Conservation (phyloP, 192 early-diverging fungal species). For the Cetraspora pellucida region DNA sequence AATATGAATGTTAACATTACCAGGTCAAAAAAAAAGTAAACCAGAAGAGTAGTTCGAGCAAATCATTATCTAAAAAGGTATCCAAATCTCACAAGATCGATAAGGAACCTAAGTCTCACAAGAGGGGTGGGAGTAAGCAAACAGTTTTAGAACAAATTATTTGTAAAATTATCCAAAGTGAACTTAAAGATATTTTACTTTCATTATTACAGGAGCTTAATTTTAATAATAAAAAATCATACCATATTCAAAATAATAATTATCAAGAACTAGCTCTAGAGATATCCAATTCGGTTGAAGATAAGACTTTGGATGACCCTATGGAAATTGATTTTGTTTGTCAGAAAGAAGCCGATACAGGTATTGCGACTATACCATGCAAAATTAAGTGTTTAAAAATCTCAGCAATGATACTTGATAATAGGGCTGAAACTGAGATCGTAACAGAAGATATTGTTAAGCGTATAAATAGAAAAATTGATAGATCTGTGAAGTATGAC, state of each 20-base stretch:
- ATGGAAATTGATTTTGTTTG: constrained; percentile 18
- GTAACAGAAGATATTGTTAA: constrained; percentile 18
- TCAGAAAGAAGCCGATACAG: neutral
- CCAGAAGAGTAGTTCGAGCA: no score
- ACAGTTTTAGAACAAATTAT: no score
- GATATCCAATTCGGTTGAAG: constrained; percentile 7
- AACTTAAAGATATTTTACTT: no score
- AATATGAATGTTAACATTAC: no score
- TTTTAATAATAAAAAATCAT: no score
- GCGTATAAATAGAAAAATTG: neutral
- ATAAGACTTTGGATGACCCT: constrained; percentile 3
- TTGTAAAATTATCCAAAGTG: no score
- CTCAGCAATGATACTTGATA: neutral
- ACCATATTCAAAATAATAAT: constrained; percentile 2
- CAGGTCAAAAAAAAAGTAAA: no score
- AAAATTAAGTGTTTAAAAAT: constrained; percentile 12
- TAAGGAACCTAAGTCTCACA: no score
- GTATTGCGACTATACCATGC: neutral
- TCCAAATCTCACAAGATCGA: no score
- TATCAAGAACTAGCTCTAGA: neutral
- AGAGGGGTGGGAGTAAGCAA: no score
- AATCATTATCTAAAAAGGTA: no score
- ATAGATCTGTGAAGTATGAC: neutral
- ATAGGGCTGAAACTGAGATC: neutral
- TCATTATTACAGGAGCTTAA: no score